Percentiles rank a stretch among this genome's conserved stretches.
Conservation (phyloP, 768 basidiomycete genomes). For the Lepiota venenata region DNA sequence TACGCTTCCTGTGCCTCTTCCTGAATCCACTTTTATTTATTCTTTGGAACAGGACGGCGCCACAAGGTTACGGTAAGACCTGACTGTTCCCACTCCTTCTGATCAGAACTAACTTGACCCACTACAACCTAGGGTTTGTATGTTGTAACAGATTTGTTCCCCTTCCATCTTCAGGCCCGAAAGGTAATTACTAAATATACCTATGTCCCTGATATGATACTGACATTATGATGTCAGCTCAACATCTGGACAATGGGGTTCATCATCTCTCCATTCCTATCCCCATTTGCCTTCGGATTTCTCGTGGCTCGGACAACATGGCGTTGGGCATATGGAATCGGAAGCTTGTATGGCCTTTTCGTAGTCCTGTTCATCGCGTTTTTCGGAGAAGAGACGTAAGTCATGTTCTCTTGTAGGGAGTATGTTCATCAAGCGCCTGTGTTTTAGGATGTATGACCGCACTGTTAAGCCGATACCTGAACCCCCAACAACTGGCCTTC, state of each 20-base stretch:
- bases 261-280: slow-evolving; percentile 60
- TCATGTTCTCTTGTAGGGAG: slow-evolving; percentile 26
- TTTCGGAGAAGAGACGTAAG: slow-evolving; percentile 67
- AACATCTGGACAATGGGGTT: slow-evolving; percentile 61
- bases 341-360: slow-evolving; percentile 53
- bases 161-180: slow-evolving; percentile 67
- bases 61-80: slow-evolving; percentile 7
- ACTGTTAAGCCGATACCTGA: slow-evolving; percentile 39
- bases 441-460: slow-evolving; percentile 50
- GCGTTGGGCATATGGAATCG: slow-evolving; percentile 70
- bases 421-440: slow-evolving; percentile 34
- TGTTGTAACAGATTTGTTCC: slow-evolving; percentile 60
- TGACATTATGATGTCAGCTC: slow-evolving; percentile 26
- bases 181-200: slow-evolving; percentile 36
- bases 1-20: slow-evolving; percentile 18
- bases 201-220: neutral
- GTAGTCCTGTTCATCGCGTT: slow-evolving; percentile 56
- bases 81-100: neutral
- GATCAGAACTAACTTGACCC: neutral
- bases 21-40: neutral
- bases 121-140: slow-evolving; percentile 45
- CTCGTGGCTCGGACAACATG: slow-evolving; percentile 56
- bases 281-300: slow-evolving; percentile 68
- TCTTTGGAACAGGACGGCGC: neutral
- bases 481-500: slow-evolving; percentile 32